Percentiles rank a stretch among this genome's conserved stretches.
phyloP scores from a whole-genome alignment of 495 filamentous ascomycete genomes.

The Hypoxylon fuscum region DNA sequence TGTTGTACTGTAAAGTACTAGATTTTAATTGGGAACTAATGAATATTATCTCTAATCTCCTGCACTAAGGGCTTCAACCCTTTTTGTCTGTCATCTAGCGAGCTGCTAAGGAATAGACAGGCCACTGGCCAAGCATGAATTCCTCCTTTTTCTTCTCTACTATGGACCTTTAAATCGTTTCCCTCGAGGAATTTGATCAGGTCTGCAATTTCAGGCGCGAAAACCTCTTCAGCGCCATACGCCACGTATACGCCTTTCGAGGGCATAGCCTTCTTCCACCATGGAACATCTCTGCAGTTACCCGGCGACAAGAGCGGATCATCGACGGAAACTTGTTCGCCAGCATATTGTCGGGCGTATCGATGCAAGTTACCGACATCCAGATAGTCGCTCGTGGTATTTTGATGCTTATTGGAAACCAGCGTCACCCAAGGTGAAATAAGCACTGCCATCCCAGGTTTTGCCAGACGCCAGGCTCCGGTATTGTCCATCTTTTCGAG shows the following conservation, averaged over 20 bases:
- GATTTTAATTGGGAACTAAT: constrained; percentile 15
- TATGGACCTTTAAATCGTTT: constrained; percentile 57
- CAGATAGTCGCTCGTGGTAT: constrained; percentile 71
- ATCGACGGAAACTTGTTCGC: constrained; percentile 51
- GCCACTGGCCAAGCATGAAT: constrained; percentile 86
- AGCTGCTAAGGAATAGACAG: constrained; percentile 69
- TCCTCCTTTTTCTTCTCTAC: constrained; percentile 63
- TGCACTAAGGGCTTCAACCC: constrained; percentile 66
- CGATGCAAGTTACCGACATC: constrained; percentile 61
- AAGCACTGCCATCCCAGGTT: constrained; percentile 61
- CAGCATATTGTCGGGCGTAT: constrained; percentile 73
- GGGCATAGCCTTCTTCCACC: constrained; percentile 71
- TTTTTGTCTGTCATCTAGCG: constrained; percentile 61
- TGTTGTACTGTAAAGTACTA: constrained; percentile 1
- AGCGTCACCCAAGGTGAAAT: constrained; percentile 71
- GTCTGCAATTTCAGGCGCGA: constrained; percentile 68
- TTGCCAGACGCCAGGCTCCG: constrained; percentile 35
- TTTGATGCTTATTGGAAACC: constrained; percentile 61
- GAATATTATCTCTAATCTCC: constrained; percentile 53
- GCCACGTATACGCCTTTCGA: constrained; percentile 66
- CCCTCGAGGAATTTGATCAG: constrained; percentile 59
- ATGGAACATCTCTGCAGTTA: constrained; percentile 65
- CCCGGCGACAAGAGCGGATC: constrained; percentile 74
- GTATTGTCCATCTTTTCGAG: constrained; percentile 45
- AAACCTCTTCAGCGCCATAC: constrained; percentile 76